Conservation (phyloP, 768 basidiomycete genomes). For the Termitomyces sp. region DNA sequence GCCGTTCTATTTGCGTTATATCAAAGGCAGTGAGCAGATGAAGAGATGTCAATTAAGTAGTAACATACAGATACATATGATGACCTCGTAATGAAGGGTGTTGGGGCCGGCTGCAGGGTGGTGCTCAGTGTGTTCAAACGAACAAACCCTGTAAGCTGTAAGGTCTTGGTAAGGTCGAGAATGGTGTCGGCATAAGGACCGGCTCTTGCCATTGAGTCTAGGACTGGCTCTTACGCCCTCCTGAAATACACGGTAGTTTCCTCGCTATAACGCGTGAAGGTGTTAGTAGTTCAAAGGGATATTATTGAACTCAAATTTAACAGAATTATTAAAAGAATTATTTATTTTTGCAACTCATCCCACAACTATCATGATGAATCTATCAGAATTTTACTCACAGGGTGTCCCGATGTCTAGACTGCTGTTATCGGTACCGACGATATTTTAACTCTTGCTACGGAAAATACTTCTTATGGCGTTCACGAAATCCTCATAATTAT, state of each 20-base stretch:
- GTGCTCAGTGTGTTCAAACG: slow-evolving; percentile 17
- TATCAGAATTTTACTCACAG: slow-evolving; percentile 7
- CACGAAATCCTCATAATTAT: neutral
- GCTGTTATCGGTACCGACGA: neutral
- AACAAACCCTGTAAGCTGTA: too few relatives aligned
- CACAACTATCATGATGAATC: slow-evolving; percentile 1
- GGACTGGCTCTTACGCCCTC: too few relatives aligned
- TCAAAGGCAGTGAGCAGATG: neutral
- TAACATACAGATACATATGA: slow-evolving; percentile 24
- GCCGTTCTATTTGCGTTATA: slow-evolving; percentile 12
- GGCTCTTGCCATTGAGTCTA: slow-evolving; percentile 27
- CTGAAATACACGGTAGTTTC: too few relatives aligned
- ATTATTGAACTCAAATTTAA: too few relatives aligned
- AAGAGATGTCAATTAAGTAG: neutral
- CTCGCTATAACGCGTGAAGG: too few relatives aligned
- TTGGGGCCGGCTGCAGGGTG: slow-evolving; percentile 31
- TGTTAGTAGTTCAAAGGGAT: too few relatives aligned
- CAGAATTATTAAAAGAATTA: neutral
- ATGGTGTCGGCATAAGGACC: slow-evolving; percentile 24
- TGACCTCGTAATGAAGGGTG: slow-evolving; percentile 32
- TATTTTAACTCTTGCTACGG: neutral
- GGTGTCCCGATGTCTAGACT: neutral
- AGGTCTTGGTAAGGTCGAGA: slow-evolving; percentile 21
- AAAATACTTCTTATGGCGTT: neutral
- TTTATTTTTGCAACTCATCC: neutral